Evolutionary conservation across 306 rosid genomes (phyloP).

Genomic region (Mimosa pudica): DNA sequence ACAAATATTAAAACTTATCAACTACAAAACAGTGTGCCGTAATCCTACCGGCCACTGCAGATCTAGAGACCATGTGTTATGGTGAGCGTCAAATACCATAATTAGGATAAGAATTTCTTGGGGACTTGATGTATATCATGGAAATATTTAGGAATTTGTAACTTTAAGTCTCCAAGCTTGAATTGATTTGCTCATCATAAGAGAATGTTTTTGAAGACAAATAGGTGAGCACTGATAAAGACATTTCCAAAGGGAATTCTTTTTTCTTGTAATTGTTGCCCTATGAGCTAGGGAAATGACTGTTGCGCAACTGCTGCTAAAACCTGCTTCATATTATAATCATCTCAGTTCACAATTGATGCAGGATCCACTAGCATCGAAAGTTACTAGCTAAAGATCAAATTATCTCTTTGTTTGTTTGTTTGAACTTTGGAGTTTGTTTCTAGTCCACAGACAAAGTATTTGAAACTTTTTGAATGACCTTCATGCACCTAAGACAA

Average conservation of each 20-base stretch:
- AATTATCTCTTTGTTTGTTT: neutral
- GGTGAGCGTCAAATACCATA: neutral
- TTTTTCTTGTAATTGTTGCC: neutral
- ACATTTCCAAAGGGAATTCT: neutral
- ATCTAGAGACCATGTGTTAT: neutral
- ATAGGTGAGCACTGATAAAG: neutral
- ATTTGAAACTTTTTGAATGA: neutral
- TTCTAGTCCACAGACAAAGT: neutral
- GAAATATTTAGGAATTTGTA: neutral
- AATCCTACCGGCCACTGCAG: neutral
- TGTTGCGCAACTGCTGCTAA: neutral
- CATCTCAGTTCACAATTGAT: neutral
- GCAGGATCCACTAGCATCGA: neutral
- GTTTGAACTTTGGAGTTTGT: neutral
- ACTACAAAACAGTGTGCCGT: neutral
- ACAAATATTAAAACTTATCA: neutral
- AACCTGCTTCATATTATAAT: neutral
- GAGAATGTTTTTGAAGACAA: neutral
- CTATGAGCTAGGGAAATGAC: neutral
- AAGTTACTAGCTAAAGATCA: neutral
- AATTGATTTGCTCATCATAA: neutral
- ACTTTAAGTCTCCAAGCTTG: neutral
- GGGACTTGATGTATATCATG: neutral
- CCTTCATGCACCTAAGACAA: slow-evolving; percentile 3
- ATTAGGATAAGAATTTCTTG: neutral